phyloP scores from a whole-genome alignment of 371 early-diverging fungal genomes.

The Saksenaea oblongispora region DNA sequence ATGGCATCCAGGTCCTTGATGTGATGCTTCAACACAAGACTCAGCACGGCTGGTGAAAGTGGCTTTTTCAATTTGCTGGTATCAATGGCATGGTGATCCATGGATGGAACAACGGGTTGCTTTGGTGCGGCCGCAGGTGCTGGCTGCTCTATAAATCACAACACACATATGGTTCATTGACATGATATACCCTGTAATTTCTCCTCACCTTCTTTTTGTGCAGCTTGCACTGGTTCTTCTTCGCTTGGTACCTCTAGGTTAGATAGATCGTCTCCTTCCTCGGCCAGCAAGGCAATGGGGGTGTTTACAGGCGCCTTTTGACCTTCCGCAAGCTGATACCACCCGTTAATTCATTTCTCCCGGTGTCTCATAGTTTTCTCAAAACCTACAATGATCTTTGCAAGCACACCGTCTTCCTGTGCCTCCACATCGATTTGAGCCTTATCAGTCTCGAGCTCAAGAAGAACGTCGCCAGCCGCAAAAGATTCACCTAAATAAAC shows the following conservation, averaged over 20 bases:
- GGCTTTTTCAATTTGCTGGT: slow-evolving; percentile 51
- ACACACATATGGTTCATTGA: background rate
- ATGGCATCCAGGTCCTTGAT: slow-evolving; percentile 57
- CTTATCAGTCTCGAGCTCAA: slow-evolving; percentile 96
- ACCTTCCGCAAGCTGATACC: slow-evolving; percentile 53
- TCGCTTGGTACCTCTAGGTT: slow-evolving; percentile 69
- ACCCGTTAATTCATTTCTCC: background rate
- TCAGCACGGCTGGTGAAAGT: slow-evolving; percentile 73
- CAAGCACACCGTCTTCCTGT: slow-evolving; percentile 92
- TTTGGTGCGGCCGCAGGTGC: slow-evolving; percentile 28
- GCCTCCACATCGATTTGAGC: slow-evolving; percentile 98
- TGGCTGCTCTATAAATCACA: slow-evolving; percentile 1
- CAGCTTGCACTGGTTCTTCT: slow-evolving; percentile 37
- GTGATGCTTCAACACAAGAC: slow-evolving; percentile 58
- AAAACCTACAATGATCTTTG: slow-evolving; percentile 79
- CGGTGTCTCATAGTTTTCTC: slow-evolving; percentile 35
- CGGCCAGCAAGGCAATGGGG: slow-evolving; percentile 85
- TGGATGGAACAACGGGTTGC: slow-evolving; percentile 24
- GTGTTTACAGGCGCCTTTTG: slow-evolving; percentile 65
- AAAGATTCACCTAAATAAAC: slow-evolving; percentile 73
- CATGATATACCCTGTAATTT: background rate
- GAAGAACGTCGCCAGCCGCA: slow-evolving; percentile 84
- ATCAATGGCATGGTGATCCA: slow-evolving; percentile 48
- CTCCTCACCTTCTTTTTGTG: slow-evolving; percentile 23
- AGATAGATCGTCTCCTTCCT: slow-evolving; percentile 86